A percentile compares a stretch with the other conserved stretches of the same genome.
phyloP scores from a whole-genome alignment of 768 basidiomycete genomes.

The Hortiboletus campestris region DNA sequence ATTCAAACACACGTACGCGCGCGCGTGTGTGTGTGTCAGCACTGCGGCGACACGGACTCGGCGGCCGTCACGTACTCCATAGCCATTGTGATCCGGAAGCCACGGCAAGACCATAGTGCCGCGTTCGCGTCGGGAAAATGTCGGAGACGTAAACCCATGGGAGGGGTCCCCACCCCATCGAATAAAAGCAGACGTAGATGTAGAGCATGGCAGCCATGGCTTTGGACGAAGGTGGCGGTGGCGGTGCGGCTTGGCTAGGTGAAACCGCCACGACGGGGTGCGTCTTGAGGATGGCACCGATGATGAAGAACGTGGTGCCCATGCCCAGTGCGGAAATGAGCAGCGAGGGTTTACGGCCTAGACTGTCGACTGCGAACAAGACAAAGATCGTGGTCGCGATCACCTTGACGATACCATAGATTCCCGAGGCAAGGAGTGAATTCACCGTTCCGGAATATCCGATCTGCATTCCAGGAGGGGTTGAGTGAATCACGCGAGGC shows the following conservation, averaged over 20 bases:
- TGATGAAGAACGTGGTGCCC: slow-evolving; percentile 78
- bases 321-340: slow-evolving; percentile 76
- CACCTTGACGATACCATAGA: slow-evolving; percentile 68
- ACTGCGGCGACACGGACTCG: neutral
- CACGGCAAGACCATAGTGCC: slow-evolving; percentile 74
- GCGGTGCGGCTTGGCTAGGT: slow-evolving; percentile 37
- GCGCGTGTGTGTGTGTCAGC: no score
- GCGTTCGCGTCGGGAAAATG: slow-evolving; percentile 83
- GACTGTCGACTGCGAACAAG: slow-evolving; percentile 61
- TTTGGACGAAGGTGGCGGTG: slow-evolving; percentile 53
- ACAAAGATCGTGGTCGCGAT: slow-evolving; percentile 66
- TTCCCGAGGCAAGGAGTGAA: slow-evolving; percentile 69
- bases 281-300: slow-evolving; percentile 80
- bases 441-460: slow-evolving; percentile 59
- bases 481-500: neutral
- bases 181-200: slow-evolving; percentile 85
- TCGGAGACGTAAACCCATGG: slow-evolving; percentile 73
- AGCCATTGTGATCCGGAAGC: slow-evolving; percentile 83
- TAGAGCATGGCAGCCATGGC: slow-evolving; percentile 88
- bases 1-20: no score
- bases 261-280: slow-evolving; percentile 51
- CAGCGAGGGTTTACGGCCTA: slow-evolving; percentile 69
- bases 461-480: slow-evolving; percentile 40
- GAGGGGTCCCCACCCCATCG: slow-evolving; percentile 80
- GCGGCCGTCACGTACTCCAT: slow-evolving; percentile 51